Evolutionary conservation across 768 basidiomycete genomes (phyloP).

Genomic region (Rhodotorula toruloides): DNA sequence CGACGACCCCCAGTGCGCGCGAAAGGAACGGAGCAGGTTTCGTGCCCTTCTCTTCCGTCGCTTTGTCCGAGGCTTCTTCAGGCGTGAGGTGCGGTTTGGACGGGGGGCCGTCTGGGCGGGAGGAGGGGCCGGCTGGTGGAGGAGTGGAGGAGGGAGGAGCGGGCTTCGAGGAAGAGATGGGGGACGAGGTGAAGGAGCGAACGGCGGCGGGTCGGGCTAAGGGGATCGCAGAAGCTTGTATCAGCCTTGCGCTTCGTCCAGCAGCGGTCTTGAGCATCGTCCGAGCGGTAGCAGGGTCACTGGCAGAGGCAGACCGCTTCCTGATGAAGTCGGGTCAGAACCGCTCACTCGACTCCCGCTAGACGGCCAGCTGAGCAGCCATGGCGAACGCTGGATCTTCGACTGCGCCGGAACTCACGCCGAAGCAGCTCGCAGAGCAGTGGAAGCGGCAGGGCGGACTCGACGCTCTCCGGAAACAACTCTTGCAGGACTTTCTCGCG

Average conservation of each 20-base stretch:
- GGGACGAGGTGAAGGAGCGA: neutral
- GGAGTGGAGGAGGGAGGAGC: neutral
- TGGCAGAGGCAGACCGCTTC: too few species aligned
- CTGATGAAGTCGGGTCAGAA: too few species aligned
- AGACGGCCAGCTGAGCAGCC: too few species aligned
- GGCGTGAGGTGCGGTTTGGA: constrained; percentile 26
- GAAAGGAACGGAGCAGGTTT: constrained; percentile 41
- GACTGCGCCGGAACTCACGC: constrained; percentile 12
- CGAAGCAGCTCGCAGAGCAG: constrained; percentile 5
- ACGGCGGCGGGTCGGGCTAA: neutral
- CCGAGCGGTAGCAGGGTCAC: neutral
- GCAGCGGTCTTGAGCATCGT: too few species aligned
- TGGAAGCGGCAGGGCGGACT: constrained; percentile 26
- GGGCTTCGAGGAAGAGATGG: neutral
- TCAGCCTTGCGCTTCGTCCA: fast-evolving
- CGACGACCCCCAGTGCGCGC: constrained; percentile 70
- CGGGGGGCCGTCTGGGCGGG: neutral
- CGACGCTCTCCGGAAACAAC: constrained; percentile 18
- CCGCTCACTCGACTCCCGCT: too few species aligned
- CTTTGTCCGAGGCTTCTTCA: constrained; percentile 21
- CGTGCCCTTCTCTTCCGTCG: constrained; percentile 25
- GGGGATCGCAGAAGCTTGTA: neutral
- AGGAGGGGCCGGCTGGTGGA: neutral
- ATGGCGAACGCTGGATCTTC: too few species aligned
- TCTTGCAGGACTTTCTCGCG: constrained; percentile 25